A percentile compares a stretch with the other conserved stretches of the same genome.
These are phyloP conservation scores for Naganishia antarctica DNA, from an alignment of 768 basidiomycete species.

Conservation along the genomic window DNA sequence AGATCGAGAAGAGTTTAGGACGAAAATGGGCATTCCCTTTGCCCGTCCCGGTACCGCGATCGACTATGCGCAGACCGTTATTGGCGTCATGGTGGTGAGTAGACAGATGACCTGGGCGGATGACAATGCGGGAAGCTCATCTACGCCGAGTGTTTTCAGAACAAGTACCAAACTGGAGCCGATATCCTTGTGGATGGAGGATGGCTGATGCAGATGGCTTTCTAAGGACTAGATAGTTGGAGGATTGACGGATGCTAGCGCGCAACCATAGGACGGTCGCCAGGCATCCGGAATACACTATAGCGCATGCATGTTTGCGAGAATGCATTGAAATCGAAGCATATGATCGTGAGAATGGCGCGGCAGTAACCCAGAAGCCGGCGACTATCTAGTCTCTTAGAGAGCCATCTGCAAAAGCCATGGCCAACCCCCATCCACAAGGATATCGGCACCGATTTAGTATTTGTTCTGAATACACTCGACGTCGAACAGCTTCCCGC, in stretches of 20 bases:
- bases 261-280: too few relatives aligned
- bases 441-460: constrained; percentile 39
- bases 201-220: constrained; percentile 37
- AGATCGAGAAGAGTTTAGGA: constrained; percentile 26
- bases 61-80: constrained; percentile 43
- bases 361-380: too few relatives aligned
- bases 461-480: constrained; percentile 40
- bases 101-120: background rate
- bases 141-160: constrained; percentile 28
- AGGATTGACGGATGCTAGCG: too few relatives aligned
- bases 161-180: constrained; percentile 43
- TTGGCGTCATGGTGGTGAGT: constrained; percentile 39
- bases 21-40: constrained; percentile 40
- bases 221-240: too few relatives aligned
- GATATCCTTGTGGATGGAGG: constrained; percentile 45
- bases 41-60: constrained; percentile 40
- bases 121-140: background rate
- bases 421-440: constrained; percentile 47
- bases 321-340: too few relatives aligned
- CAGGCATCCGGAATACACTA: too few relatives aligned
- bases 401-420: constrained; percentile 37
- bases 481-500: background rate
- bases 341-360: too few relatives aligned
- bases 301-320: too few relatives aligned
- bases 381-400: too few relatives aligned